Percentiles rank a stretch among this genome's conserved stretches.
These are phyloP conservation scores for Fusarium haematococcum DNA, from an alignment of 2,329 filamentous ascomycete species.

Conservation along the genomic window DNA sequence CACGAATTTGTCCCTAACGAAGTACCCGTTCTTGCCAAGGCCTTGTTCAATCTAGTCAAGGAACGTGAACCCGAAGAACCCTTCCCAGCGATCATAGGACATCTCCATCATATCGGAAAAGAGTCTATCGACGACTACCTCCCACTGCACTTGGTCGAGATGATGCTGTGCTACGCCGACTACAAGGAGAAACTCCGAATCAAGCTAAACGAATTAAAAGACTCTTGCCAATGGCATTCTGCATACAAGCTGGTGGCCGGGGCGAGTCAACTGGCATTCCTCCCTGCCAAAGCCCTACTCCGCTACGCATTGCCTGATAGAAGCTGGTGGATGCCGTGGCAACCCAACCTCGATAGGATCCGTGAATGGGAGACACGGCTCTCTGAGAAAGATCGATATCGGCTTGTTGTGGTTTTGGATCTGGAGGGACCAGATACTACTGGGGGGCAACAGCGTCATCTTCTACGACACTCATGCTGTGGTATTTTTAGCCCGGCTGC, in stretches of 20 bases:
- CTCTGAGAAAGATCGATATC: neutral
- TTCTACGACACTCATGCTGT: slow-evolving; percentile 16
- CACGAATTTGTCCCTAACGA: neutral
- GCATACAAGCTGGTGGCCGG: slow-evolving; percentile 11
- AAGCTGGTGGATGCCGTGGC: slow-evolving; percentile 17
- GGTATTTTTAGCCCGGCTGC: neutral
- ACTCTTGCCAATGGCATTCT: slow-evolving; percentile 2
- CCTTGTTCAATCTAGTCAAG: slow-evolving; percentile 14
- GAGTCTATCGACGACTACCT: slow-evolving; percentile 16
- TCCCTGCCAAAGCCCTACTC: neutral
- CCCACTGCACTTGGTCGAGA: slow-evolving; percentile 5
- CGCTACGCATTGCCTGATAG: slow-evolving; percentile 12
- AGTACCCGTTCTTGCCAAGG: neutral
- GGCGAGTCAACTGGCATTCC: neutral
- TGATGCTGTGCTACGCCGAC: slow-evolving; percentile 1
- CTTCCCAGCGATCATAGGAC: slow-evolving; percentile 4
- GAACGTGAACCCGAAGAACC: neutral
- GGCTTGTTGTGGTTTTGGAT: slow-evolving; percentile 2
- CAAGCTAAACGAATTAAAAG: slow-evolving; percentile 4
- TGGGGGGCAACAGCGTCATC: slow-evolving; percentile 2
- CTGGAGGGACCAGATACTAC: slow-evolving; percentile 22
- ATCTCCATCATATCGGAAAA: slow-evolving; percentile 12
- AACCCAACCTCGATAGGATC: slow-evolving; percentile 8
- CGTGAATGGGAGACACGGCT: slow-evolving; percentile 9
- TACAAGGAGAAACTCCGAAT: slow-evolving; percentile 12